Evolutionary conservation across 2,329 filamentous ascomycete genomes (phyloP).

Genomic region (Xylaria hypoxylon): DNA sequence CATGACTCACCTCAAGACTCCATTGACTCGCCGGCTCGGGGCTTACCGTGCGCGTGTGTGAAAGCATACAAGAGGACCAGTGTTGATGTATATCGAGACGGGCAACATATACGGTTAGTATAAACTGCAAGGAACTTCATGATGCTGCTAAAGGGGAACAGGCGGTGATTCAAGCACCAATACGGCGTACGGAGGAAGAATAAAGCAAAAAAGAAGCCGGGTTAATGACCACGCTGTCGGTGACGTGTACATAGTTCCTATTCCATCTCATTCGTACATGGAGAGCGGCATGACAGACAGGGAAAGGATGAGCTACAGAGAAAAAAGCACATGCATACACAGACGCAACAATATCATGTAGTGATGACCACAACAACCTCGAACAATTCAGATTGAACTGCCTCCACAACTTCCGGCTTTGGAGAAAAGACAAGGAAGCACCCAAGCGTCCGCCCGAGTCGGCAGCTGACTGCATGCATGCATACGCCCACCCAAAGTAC

Average conservation of each 20-base stretch:
- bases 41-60: background rate
- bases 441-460: slow-evolving; percentile 13
- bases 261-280: background rate
- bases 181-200: background rate
- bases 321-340: background rate
- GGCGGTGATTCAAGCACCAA: background rate
- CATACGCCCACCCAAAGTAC: slow-evolving; percentile 29
- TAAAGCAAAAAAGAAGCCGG: background rate
- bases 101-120: background rate
- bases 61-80: background rate
- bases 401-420: background rate
- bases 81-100: background rate
- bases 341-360: background rate
- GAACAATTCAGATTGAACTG: background rate
- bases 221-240: background rate
- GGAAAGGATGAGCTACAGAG: background rate
- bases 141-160: background rate
- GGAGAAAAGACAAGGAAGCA: background rate
- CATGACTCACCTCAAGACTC: background rate
- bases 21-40: background rate
- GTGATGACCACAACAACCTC: slow-evolving; percentile 9
- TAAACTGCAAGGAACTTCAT: slow-evolving; percentile 12
- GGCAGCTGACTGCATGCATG: slow-evolving; percentile 32
- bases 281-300: background rate
- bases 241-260: background rate